Base-by-base conservation (phyloP, 1,284 basidiomycete species). In the Termitomyces sp. region DNA sequence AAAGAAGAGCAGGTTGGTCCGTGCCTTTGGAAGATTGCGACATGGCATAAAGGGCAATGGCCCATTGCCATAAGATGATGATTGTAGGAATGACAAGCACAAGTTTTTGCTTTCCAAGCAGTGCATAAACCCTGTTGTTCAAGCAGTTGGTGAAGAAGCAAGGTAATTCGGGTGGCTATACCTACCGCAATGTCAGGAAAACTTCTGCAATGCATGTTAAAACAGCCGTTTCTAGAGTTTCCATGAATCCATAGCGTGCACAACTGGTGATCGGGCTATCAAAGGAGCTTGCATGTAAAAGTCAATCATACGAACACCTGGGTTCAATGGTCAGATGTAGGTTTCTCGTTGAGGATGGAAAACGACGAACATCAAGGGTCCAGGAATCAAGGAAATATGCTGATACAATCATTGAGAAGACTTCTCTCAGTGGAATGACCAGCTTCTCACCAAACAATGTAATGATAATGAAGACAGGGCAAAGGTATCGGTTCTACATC, bases 171-270 rank as follows among this genome's bases (percentile, higher is more conserved):
- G 17, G 8, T 21, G 8, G 1, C 8, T 15, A 12, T 7, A 28
- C 50, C 31, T 34, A 56, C 55, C 63, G 57, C 4, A 64, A 31
- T 6, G 59, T 49, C 2, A 64, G 31, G 33, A 64, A 61, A 0
- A 53, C n/a, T 19, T 64, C 60, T 0, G 63, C 62, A 15, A 54
- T 61, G 13, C 39, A 56, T 9, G 60, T 59, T 24, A 62, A 41
- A 8, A 61, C 13, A 17, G 51, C 33, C 2, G 63, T 62, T 52
- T 60, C 55, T 0, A 64, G 15, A 9, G 54, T 53, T 52, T 64
- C 62, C 57, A 63, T 59, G 38, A 61, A 61, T 4, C 54, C 57
- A 26, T 62, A 64, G 30, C 60, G 60, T 3, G 51, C 28, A 42
- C 63, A 63, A 38, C 62, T 63, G 33, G 24, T 30, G 24, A 53